These are phyloP conservation scores for Xylariales sp. DNA, from an alignment of 2,329 filamentous ascomycete genomes.

Conservation along the genomic window DNA sequence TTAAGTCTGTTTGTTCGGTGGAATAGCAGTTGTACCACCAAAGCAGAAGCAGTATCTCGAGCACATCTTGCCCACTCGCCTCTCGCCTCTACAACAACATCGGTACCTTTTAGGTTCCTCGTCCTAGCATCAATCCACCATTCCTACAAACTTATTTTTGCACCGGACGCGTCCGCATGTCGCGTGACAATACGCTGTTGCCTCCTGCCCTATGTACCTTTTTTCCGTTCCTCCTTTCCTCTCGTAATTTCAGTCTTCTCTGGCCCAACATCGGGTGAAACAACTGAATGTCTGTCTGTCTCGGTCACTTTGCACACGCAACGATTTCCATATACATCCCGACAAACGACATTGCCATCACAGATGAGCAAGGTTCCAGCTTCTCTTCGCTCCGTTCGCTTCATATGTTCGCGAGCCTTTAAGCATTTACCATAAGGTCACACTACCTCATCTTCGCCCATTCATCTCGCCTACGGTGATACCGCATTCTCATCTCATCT, in stretches of 20 bases:
- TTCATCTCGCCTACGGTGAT: not conserved
- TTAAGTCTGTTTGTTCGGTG: too few relatives aligned
- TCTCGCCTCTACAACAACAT: not conserved
- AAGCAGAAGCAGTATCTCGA: not conserved
- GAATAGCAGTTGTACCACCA: not conserved
- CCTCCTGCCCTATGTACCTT: not conserved
- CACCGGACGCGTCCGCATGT: not conserved
- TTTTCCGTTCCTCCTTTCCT: not conserved
- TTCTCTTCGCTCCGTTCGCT: not conserved
- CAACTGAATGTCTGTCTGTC: constrained; percentile 15
- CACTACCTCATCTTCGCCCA: not conserved
- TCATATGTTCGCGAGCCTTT: not conserved
- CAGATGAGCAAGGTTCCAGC: not conserved
- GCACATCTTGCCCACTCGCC: not conserved
- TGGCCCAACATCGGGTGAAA: constrained; percentile 7
- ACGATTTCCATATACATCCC: not conserved
- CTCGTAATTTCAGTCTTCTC: constrained; percentile 1
- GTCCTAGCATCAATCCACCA: not conserved
- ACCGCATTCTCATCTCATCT: not conserved
- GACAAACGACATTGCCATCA: not conserved
- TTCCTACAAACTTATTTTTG: not conserved
- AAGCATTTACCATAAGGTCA: not conserved
- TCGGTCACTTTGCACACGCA: not conserved
- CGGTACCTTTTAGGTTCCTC: not conserved
- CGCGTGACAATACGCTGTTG: not conserved